Percentiles rank a stretch among this genome's conserved stretches.
These are phyloP conservation scores for Melanogaster broomeanus DNA, from an alignment of 768 basidiomycete genomes.

Conservation along the genomic window DNA sequence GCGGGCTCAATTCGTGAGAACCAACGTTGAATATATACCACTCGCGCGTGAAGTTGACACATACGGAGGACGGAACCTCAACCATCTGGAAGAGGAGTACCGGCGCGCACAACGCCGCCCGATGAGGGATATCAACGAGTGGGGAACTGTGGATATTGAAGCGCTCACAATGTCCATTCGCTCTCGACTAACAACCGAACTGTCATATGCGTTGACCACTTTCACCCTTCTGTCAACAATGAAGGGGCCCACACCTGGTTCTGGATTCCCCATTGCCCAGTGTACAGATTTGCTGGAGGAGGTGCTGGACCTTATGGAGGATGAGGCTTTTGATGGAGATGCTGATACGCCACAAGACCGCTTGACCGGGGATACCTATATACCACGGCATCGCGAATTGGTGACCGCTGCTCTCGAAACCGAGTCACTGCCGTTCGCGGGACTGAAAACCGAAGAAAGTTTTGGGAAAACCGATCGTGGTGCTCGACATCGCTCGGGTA, in stretches of 20 bases:
- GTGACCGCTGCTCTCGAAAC: conserved; percentile 58
- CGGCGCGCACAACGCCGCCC: conserved; percentile 52
- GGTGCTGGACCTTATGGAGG: conserved; percentile 82
- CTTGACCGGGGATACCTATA: conserved; percentile 32
- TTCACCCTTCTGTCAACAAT: conserved; percentile 80
- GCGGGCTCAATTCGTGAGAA: conserved; percentile 57
- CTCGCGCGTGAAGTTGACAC: conserved; percentile 74
- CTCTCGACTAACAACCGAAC: conserved; percentile 78
- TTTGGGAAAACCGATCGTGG: conserved; percentile 50
- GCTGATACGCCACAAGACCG: conserved; percentile 28
- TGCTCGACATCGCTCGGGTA: conserved; percentile 61
- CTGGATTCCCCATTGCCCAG: conserved; percentile 73
- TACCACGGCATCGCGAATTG: conserved; percentile 68
- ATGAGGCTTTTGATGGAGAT: conserved; percentile 67
- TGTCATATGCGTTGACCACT: conserved; percentile 89
- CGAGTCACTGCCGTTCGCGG: conserved; percentile 60
- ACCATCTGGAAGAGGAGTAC: conserved; percentile 63
- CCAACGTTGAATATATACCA: conserved; percentile 89
- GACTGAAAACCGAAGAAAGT: conserved; percentile 48
- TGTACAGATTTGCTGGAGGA: conserved; percentile 86
- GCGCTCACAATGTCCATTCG: conserved; percentile 92
- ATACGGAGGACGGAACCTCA: conserved; percentile 80
- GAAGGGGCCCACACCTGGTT: conserved; percentile 55
- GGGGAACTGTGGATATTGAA: conserved; percentile 90
- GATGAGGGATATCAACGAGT: conserved; percentile 75